Evolutionary conservation across 2,329 filamentous ascomycete genomes (phyloP), one percentile per base, ranked within the genome.

Genomic region (Purpureocillium lavendulum): DNA sequence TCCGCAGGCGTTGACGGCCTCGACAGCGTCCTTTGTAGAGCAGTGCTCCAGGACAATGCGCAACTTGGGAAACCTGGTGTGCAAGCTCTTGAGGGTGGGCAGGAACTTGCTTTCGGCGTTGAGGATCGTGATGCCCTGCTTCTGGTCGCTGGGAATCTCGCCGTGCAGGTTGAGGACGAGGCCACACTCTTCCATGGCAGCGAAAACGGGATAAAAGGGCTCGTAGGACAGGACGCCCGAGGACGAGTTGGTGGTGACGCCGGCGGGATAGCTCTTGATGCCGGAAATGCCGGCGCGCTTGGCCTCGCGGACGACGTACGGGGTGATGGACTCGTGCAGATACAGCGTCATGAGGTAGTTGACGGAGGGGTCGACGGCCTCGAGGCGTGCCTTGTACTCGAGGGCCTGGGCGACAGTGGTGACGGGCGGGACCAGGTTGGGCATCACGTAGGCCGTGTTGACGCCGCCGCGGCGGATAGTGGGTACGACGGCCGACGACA

Each of bases 141-240:
- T 59, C 35, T 62, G 54, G 4, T 60, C 56, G 41, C 61, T 61
- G 3, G 62, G 82, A n/a, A 82, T 77, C 64, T 96, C 90, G 48
- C 89, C 90, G 59, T 97, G 89, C n/a, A 97, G 69, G 64, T 96
- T 96, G 32, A 94, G 72, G n/a, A 94, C 75, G 57, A 95, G 70
- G 49, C 82, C 80, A 49, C 88, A 77, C 43, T 80, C 67, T 57
- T 95, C 84, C 89, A 97, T 96, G 48, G 86, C 84, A n/a, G 73
- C 75, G 56, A 97, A 94, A 12, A 90, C 84, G 7, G 79, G 76
- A 56, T 84, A 84, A 64, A 87, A 90, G 26, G 71, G 64, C 44
- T 80, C 77, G 53, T 86, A 77, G 41, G 78, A 75, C 13, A 83
- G 66, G 17, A 89, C 84, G 11, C 85, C 86, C 18, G 75, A 77